A percentile compares a stretch with the other conserved stretches of the same genome.
Conservation (phyloP, 1,284 basidiomycete genomes). For the Ustilago curta region DNA sequence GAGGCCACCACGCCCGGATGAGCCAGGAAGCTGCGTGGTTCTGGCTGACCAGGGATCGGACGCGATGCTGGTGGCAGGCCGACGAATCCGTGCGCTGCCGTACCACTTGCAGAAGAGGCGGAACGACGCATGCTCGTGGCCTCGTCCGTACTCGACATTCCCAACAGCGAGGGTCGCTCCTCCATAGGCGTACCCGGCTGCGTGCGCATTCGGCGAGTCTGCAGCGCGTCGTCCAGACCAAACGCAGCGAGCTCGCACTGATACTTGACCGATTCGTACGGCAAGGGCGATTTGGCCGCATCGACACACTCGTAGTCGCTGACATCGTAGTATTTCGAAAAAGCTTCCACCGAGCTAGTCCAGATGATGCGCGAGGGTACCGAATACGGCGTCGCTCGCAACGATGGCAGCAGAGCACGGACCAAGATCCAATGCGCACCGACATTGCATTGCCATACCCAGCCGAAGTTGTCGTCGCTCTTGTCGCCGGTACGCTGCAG, state of each 20-base stretch:
- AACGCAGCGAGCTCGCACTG: constrained; percentile 68
- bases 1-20: constrained; percentile 69
- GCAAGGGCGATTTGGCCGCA: constrained; percentile 41
- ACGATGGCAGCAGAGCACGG: constrained; percentile 54
- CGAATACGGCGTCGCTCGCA: constrained; percentile 62
- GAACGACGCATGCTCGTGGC: constrained; percentile 22
- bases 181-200: constrained; percentile 54
- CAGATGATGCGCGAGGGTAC: constrained; percentile 66
- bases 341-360: constrained; percentile 69
- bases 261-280: constrained; percentile 69
- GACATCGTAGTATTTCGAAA: constrained; percentile 58
- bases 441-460: constrained; percentile 69
- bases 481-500: constrained; percentile 65
- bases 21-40: constrained; percentile 60
- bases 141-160: constrained; percentile 23
- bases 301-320: constrained; percentile 67
- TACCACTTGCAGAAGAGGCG: constrained; percentile 34
- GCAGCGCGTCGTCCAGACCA: constrained; percentile 63
- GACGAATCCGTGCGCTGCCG: constrained; percentile 36
- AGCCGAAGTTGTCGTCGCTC: constrained; percentile 66
- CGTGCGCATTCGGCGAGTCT: constrained; percentile 46
- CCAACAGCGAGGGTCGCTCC: constrained; percentile 28
- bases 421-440: constrained; percentile 68
- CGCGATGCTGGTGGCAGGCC: constrained; percentile 41
- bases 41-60: constrained; percentile 29